phyloP scores from a whole-genome alignment of 2,329 filamentous ascomycete genomes.

The Penicillium hordei region DNA sequence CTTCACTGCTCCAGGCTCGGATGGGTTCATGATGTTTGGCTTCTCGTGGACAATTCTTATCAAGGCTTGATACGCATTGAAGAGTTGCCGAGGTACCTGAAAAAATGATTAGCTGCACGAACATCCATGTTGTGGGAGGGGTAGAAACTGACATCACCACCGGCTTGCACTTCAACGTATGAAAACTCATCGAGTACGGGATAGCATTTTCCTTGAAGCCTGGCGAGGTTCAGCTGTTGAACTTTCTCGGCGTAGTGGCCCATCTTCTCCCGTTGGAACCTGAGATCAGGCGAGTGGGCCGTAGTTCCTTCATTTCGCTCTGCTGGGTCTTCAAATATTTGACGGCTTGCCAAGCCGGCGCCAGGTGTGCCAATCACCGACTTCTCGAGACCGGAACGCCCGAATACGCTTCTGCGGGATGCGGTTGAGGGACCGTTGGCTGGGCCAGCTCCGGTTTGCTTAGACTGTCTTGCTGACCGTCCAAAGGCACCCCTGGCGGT shows the following conservation, averaged over 20 bases:
- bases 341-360: slow-evolving; percentile 57
- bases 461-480: slow-evolving; percentile 38
- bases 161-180: slow-evolving; percentile 68
- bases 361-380: slow-evolving; percentile 84
- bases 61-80: slow-evolving; percentile 79
- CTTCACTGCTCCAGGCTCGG: slow-evolving; percentile 64
- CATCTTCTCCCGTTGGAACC: slow-evolving; percentile 81
- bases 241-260: slow-evolving; percentile 76
- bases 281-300: slow-evolving; percentile 64
- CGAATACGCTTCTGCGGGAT: slow-evolving; percentile 59
- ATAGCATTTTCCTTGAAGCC: slow-evolving; percentile 65
- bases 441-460: slow-evolving; percentile 44
- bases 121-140: slow-evolving; percentile 2
- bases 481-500: slow-evolving; percentile 52
- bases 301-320: slow-evolving; percentile 53
- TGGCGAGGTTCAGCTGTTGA: slow-evolving; percentile 71
- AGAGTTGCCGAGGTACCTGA: slow-evolving; percentile 69
- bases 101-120: slow-evolving; percentile 17
- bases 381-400: slow-evolving; percentile 69
- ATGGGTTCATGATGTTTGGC: slow-evolving; percentile 56
- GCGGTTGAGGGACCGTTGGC: slow-evolving; percentile 43
- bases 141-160: slow-evolving; percentile 56
- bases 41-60: slow-evolving; percentile 76
- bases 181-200: slow-evolving; percentile 75
- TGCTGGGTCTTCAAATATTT: slow-evolving; percentile 70